These are phyloP conservation scores for Wickerhamomyces canadensis DNA, from an alignment of 805 yeast genomes.

Conservation along the genomic window DNA sequence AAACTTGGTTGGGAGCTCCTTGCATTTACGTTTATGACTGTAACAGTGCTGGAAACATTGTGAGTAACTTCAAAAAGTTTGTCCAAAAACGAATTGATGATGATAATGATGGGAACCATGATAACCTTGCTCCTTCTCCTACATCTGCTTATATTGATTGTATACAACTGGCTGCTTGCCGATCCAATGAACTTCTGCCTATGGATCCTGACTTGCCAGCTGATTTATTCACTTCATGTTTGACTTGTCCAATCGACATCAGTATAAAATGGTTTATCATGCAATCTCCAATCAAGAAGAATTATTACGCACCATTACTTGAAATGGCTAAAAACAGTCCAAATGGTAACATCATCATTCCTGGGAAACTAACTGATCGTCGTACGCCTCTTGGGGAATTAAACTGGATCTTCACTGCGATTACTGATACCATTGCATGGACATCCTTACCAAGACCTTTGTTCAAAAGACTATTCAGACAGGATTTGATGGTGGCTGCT, in stretches of 20 bases:
- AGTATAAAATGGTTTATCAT: slow-evolving; percentile 87
- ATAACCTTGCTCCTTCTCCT: slow-evolving; percentile 36
- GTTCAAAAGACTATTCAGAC: slow-evolving; percentile 86
- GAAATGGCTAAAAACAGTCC: slow-evolving; percentile 29
- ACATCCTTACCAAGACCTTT: slow-evolving; percentile 81
- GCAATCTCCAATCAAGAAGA: slow-evolving; percentile 61
- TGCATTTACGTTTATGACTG: slow-evolving; percentile 94
- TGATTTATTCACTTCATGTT: slow-evolving; percentile 90
- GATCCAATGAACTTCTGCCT: slow-evolving; percentile 78
- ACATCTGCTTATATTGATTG: slow-evolving; percentile 65
- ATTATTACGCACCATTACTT: slow-evolving; percentile 34
- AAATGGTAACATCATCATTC: slow-evolving; percentile 53
- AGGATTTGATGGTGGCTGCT: slow-evolving; percentile 95
- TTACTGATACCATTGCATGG: slow-evolving; percentile 98
- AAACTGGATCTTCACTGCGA: slow-evolving; percentile 97
- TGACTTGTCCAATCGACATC: slow-evolving; percentile 93
- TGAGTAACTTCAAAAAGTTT: slow-evolving; percentile 81
- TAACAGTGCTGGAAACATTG: slow-evolving; percentile 89
- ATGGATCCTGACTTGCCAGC: slow-evolving; percentile 95
- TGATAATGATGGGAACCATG: slow-evolving; percentile 56
- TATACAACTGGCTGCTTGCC: slow-evolving; percentile 91
- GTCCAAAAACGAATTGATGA: slow-evolving; percentile 87
- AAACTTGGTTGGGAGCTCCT: slow-evolving; percentile 97
- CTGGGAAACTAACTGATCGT: slow-evolving; percentile 88
- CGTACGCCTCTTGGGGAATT: slow-evolving; percentile 94